Evolutionary conservation across 768 basidiomycete genomes (phyloP).

Genomic region (Termitomyces sp.): DNA sequence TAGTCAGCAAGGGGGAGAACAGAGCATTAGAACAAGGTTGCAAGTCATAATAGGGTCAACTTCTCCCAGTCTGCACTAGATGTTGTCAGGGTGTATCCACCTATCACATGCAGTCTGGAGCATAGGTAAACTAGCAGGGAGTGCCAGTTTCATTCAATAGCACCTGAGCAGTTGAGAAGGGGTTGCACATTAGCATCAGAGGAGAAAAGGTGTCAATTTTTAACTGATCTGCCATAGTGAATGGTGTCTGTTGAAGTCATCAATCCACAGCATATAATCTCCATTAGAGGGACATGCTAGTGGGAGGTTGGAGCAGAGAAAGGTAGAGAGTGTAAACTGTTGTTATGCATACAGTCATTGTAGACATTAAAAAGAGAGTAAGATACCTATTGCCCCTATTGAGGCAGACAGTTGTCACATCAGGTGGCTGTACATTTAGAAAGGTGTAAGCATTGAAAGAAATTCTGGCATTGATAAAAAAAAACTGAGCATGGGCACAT

Average conservation of each 20-base stretch:
- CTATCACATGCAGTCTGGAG: neutral
- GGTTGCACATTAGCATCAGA: neutral
- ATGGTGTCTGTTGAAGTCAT: neutral
- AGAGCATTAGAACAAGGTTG: too few species aligned
- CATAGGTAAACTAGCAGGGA: neutral
- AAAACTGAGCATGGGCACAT: neutral
- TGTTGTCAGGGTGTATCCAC: too few species aligned
- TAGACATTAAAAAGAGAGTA: too few species aligned
- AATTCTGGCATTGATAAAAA: neutral
- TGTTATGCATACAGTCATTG: neutral
- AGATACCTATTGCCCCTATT: too few species aligned
- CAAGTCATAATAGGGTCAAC: too few species aligned
- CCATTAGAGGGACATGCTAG: neutral
- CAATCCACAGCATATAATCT: neutral
- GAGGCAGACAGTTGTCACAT: neutral
- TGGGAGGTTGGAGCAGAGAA: neutral
- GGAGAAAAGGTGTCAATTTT: neutral
- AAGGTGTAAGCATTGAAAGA: neutral
- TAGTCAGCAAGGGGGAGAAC: too few species aligned
- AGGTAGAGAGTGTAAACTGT: neutral
- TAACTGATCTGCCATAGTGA: neutral
- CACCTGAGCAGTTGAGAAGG: neutral
- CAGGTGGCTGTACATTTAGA: neutral
- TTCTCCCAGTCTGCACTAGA: too few species aligned
- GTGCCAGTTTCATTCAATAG: neutral